phyloP scores from a whole-genome alignment of 768 basidiomycete species.

The Cystofilobasidium capitatum region DNA sequence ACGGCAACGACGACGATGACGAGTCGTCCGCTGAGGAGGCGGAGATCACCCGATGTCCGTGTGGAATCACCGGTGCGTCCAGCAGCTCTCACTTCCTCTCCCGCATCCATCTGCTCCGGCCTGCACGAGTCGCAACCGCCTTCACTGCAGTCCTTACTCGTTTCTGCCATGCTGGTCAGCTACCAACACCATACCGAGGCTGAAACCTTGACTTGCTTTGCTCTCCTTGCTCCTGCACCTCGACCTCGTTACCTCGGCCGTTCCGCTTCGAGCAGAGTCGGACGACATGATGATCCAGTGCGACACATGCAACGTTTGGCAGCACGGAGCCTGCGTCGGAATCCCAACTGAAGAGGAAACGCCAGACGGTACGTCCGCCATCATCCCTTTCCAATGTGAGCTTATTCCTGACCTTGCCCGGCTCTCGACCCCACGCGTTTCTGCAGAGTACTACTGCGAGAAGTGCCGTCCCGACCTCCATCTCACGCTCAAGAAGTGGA shows the following conservation, averaged over 20 bases:
- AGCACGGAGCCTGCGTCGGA: slow-evolving; percentile 94
- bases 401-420: slow-evolving; percentile 29
- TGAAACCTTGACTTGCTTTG: background rate
- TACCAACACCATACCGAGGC: background rate
- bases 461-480: slow-evolving; percentile 81
- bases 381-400: background rate
- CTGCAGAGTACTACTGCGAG: slow-evolving; percentile 85
- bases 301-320: slow-evolving; percentile 95
- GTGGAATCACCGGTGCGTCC: slow-evolving; percentile 27
- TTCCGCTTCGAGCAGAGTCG: too few relatives aligned
- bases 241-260: background rate
- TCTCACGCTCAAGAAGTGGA: slow-evolving; percentile 48
- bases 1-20: slow-evolving; percentile 20
- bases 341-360: slow-evolving; percentile 49
- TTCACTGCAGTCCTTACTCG: too few relatives aligned
- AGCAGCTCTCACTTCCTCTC: background rate
- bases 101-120: background rate
- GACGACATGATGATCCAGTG: slow-evolving; percentile 98
- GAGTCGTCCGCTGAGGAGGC: slow-evolving; percentile 16
- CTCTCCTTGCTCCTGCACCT: background rate
- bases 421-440: slow-evolving; percentile 33
- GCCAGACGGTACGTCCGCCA: slow-evolving; percentile 36
- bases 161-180: too few relatives aligned
- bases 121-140: background rate
- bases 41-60: slow-evolving; percentile 29